Evolutionary conservation across 2,329 filamentous ascomycete species (phyloP), one percentile per base, ranked within the genome.

Genomic region (Cylindrodendrum hubeiense): DNA sequence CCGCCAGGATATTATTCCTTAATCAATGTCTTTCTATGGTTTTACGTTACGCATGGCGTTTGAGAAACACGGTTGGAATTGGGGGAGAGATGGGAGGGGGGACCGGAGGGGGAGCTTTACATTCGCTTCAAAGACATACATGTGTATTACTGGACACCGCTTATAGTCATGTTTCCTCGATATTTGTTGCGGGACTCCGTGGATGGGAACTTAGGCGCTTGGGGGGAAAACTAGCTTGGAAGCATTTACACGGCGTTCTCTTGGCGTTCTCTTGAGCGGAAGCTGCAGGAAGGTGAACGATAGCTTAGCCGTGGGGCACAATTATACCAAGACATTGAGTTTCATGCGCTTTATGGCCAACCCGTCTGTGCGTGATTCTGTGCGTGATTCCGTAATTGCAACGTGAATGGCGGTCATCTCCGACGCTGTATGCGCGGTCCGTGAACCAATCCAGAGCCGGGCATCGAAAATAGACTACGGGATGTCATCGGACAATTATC

Each of bases 281-380:
- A 65, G 43, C 41, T 33, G 46, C 28, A 60, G 54, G 52, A 51
- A 55, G 46, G 46, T 56, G 39, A 53, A 39, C 54, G 53, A 63
- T 22, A 65, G 39, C 49, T 41, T 67, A 61, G 63, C 64, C 63
- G 63, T 66, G 63, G 66, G 65, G 63, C 67, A 49, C 63, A 71
- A 73, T 71, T 58, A 67, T 65, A 73, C 65, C 66, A 70, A 72
- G 65, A 72, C 60, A 69, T 69, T 66, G 33, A 69, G 49, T 70
- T 63, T 63, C 56, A 68, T 70, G 59, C 64, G 65, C 41, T 69
- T 56, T 26, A 49, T 54, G n/a, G 30, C 63, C 50, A 44, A 47
- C 49, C 28, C 37, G 67, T 64, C 68, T 52, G 67, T 70, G 67
- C 65, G 61, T 33, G 47, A 63, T n/a, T n/a, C n/a, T n/a, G n/a